These are phyloP conservation scores for Leptographium wingfieldii DNA, from an alignment of 2,329 filamentous ascomycete genomes.

Conservation along the genomic window DNA sequence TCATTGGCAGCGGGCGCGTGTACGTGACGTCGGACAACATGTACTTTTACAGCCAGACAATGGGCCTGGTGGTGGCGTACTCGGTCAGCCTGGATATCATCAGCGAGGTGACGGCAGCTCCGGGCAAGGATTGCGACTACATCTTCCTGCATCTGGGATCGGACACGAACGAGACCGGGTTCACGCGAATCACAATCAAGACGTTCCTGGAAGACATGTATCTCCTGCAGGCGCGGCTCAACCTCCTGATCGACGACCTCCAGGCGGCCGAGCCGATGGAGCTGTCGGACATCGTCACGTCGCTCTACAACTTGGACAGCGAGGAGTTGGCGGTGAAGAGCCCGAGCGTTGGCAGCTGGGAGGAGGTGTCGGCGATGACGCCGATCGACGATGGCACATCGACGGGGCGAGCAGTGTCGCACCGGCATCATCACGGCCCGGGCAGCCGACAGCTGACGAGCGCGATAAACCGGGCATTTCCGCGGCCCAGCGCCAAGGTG, in stretches of 20 bases:
- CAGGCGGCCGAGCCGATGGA: slow-evolving; percentile 57
- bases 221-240: slow-evolving; percentile 71
- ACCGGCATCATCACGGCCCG: background rate
- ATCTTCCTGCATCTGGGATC: slow-evolving; percentile 68
- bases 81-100: slow-evolving; percentile 64
- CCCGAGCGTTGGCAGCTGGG: slow-evolving; percentile 80
- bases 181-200: slow-evolving; percentile 73
- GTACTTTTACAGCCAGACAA: slow-evolving; percentile 93
- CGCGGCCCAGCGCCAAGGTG: slow-evolving; percentile 50
- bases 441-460: background rate
- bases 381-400: slow-evolving; percentile 42
- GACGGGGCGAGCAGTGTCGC: slow-evolving; percentile 24
- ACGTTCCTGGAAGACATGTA: slow-evolving; percentile 81
- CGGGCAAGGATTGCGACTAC: slow-evolving; percentile 85
- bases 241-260: slow-evolving; percentile 71
- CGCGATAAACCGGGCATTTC: background rate
- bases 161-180: slow-evolving; percentile 47
- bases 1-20: slow-evolving; percentile 58
- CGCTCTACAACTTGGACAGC: slow-evolving; percentile 62
- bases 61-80: slow-evolving; percentile 79
- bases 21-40: slow-evolving; percentile 81
- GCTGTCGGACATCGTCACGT: slow-evolving; percentile 56
- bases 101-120: slow-evolving; percentile 77
- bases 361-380: slow-evolving; percentile 56
- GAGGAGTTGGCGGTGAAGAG: slow-evolving; percentile 47